phyloP scores from a whole-genome alignment of 1,284 basidiomycete species.

The Ustilago esculenta region DNA sequence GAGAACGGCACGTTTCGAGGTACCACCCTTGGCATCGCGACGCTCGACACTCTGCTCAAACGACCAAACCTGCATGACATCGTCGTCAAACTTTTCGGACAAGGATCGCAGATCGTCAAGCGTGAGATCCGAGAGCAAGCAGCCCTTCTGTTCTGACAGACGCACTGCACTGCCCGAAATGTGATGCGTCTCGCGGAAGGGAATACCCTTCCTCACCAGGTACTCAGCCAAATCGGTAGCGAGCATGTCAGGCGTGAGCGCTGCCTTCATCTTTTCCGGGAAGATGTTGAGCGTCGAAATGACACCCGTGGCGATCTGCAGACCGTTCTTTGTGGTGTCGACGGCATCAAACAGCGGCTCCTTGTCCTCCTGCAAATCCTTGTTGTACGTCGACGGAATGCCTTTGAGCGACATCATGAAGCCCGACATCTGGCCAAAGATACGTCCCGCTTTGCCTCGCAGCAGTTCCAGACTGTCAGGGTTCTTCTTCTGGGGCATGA shows the following conservation, averaged over 20 bases:
- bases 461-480: constrained; percentile 94
- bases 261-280: constrained; percentile 85
- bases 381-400: constrained; percentile 97
- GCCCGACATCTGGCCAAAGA: constrained; percentile 97
- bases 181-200: constrained; percentile 98
- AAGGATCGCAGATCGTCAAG: constrained; percentile 81
- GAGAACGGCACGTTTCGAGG: constrained; percentile 83
- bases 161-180: constrained; percentile 95
- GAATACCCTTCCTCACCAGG: constrained; percentile 92
- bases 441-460: constrained; percentile 91
- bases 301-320: constrained; percentile 93
- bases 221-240: constrained; percentile 98
- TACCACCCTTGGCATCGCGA: constrained; percentile 88
- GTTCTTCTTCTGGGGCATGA: constrained; percentile 99
- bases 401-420: constrained; percentile 98
- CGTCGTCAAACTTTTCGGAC: constrained; percentile 81
- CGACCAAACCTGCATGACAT: constrained; percentile 72
- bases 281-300: constrained; percentile 85
- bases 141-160: constrained; percentile 83
- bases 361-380: constrained; percentile 98
- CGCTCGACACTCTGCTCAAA: constrained; percentile 81
- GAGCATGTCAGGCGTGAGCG: constrained; percentile 94
- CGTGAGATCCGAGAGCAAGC: constrained; percentile 82
- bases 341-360: constrained; percentile 95
- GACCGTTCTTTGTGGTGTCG: constrained; percentile 86